A percentile compares a stretch with the other conserved stretches of the same genome.
phyloP scores from a whole-genome alignment of 2,329 filamentous ascomycete species.

The Penicillium rolfsii region DNA sequence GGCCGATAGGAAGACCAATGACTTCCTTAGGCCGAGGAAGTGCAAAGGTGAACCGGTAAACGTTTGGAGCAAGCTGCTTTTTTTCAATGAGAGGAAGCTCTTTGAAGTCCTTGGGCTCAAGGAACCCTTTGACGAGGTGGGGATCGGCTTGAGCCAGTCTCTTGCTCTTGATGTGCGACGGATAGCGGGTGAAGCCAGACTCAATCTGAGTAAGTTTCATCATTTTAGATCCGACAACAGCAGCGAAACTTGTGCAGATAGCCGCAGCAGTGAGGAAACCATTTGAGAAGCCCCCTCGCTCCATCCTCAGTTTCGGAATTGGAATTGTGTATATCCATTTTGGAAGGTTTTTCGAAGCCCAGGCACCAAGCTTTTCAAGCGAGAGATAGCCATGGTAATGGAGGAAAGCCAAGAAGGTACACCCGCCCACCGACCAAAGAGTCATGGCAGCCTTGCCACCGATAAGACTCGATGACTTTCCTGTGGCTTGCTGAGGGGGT shows the following conservation, averaged over 20 bases:
- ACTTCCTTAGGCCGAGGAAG: conserved; percentile 51
- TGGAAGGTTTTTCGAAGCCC: background rate
- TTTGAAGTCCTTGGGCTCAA: conserved; percentile 56
- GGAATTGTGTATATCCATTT: background rate
- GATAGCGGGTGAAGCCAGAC: conserved; percentile 31
- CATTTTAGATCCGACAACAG: conserved; percentile 10
- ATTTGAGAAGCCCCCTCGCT: conserved; percentile 20
- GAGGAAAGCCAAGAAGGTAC: background rate
- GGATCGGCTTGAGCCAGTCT: conserved; percentile 35
- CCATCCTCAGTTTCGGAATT: background rate
- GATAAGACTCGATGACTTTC: background rate
- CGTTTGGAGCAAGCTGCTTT: conserved; percentile 28
- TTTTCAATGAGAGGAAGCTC: conserved; percentile 49
- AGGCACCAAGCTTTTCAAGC: background rate
- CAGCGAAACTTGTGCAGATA: conserved; percentile 9
- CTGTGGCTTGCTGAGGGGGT: background rate
- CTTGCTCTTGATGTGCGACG: conserved; percentile 47
- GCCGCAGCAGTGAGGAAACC: conserved; percentile 21
- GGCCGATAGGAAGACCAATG: conserved; percentile 60
- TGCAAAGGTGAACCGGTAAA: conserved; percentile 53
- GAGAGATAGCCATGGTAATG: background rate
- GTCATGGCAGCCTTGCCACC: background rate
- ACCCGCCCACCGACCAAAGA: background rate
- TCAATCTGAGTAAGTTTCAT: conserved; percentile 27
- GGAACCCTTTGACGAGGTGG: conserved; percentile 51